phyloP scores from a whole-genome alignment of 2,329 filamentous ascomycete species.

The Paraphaeosphaeria minitans region DNA sequence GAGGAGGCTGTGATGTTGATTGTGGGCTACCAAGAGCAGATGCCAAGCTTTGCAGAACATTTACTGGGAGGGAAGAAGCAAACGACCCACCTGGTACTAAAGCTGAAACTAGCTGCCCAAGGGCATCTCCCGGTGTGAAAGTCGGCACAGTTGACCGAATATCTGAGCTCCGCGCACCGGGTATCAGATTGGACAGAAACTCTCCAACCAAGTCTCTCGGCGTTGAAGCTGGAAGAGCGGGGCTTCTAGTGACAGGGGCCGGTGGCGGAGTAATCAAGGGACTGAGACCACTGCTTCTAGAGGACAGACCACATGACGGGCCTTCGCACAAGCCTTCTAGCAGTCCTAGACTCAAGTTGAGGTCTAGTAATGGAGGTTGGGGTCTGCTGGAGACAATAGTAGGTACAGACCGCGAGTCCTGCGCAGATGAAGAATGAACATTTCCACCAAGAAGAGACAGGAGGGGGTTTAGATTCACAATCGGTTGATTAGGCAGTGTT shows the following conservation, averaged over 20 bases:
- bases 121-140: background rate
- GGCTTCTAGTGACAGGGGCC: background rate
- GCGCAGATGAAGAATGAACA: background rate
- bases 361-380: background rate
- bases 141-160: background rate
- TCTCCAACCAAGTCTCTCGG: background rate
- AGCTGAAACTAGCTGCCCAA: background rate
- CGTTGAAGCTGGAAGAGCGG: background rate
- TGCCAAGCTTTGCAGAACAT: background rate
- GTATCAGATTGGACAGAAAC: background rate
- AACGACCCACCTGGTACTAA: background rate
- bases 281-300: background rate
- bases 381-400: background rate
- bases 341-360: constrained; percentile 5
- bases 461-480: background rate
- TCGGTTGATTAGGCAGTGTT: background rate
- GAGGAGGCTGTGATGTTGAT: background rate
- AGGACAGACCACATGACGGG: background rate
- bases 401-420: background rate
- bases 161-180: background rate
- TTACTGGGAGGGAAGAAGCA: background rate
- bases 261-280: background rate
- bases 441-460: background rate
- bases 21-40: background rate
- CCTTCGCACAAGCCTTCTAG: background rate